Evolutionary conservation across 176 grass and related monocot species (phyloP).

Genomic region (Canna indica): DNA sequence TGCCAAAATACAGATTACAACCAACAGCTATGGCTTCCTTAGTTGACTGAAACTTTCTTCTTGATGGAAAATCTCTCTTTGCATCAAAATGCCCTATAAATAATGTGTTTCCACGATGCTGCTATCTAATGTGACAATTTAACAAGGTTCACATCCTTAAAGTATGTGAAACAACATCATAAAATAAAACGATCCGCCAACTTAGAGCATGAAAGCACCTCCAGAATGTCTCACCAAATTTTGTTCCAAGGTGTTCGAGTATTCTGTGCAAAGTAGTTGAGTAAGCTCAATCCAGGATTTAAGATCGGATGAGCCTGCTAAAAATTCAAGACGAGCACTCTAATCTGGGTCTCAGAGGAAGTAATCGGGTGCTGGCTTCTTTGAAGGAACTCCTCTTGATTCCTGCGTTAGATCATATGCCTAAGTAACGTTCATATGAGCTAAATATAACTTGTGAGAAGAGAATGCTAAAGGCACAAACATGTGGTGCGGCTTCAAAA

Average conservation of each 20-base stretch:
- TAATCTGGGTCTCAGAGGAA: constrained; percentile 43
- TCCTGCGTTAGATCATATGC: constrained; percentile 35
- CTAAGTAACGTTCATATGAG: neutral
- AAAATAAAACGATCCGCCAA: neutral
- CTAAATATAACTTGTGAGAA: neutral
- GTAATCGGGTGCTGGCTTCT: constrained; percentile 91
- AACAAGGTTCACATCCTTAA: neutral
- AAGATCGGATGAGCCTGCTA: neutral
- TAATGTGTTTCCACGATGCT: neutral
- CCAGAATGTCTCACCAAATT: neutral
- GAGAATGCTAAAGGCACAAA: constrained; percentile 31
- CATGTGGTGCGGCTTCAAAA: constrained; percentile 96
- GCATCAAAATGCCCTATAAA: neutral
- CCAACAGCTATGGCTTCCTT: neutral
- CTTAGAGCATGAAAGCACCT: neutral
- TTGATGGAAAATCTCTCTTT: neutral
- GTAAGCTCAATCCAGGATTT: neutral
- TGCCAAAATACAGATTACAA: neutral
- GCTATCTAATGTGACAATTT: no score
- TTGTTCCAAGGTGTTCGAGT: neutral
- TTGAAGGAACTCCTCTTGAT: constrained; percentile 86
- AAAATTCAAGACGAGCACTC: neutral
- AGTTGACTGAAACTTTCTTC: neutral
- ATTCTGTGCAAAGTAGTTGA: neutral
- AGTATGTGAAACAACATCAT: constrained; percentile 2